A percentile compares a stretch with the other conserved stretches of the same genome.
Evolutionary conservation across 306 rosid species (phyloP).

Genomic region (Corylus heterophylla): DNA sequence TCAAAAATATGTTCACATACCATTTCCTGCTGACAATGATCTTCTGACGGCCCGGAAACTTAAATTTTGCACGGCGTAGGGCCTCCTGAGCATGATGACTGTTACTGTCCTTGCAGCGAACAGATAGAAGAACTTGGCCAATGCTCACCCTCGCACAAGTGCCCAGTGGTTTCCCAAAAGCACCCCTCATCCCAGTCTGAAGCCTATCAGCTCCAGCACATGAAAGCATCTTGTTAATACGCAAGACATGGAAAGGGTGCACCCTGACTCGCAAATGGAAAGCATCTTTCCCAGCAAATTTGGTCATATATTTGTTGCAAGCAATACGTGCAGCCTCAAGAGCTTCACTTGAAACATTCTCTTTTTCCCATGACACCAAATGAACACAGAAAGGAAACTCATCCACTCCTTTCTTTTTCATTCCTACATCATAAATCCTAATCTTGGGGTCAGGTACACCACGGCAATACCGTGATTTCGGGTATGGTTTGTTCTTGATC

Average conservation of each 20-base stretch:
- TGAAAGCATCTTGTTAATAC: constrained; percentile 87
- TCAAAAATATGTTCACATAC: constrained; percentile 32
- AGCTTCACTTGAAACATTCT: constrained; percentile 85
- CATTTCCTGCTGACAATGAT: constrained; percentile 81
- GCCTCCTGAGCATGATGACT: constrained; percentile 83
- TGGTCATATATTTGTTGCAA: constrained; percentile 83
- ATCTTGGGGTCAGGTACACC: constrained; percentile 95
- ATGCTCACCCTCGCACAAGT: constrained; percentile 76
- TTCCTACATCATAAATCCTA: constrained; percentile 90
- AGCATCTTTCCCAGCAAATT: constrained; percentile 79
- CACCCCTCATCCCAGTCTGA: constrained; percentile 94
- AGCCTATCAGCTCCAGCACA: constrained; percentile 76
- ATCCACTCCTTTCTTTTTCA: constrained; percentile 90
- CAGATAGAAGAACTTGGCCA: constrained; percentile 86
- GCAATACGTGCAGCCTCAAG: constrained; percentile 89
- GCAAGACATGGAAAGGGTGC: constrained; percentile 87
- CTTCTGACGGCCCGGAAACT: constrained; percentile 91
- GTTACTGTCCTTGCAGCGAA: constrained; percentile 78
- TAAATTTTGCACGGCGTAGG: constrained; percentile 83
- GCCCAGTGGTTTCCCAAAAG: constrained; percentile 74
- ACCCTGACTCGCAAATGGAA: constrained; percentile 89
- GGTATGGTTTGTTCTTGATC: constrained; percentile 82
- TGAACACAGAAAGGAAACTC: constrained; percentile 94
- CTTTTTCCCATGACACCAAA: constrained; percentile 89
- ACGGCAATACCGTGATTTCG: constrained; percentile 85